A percentile compares a stretch with the other conserved stretches of the same genome.
These are phyloP conservation scores for Cystofilobasidium macerans DNA, from an alignment of 768 basidiomycete species.

Conservation along the genomic window DNA sequence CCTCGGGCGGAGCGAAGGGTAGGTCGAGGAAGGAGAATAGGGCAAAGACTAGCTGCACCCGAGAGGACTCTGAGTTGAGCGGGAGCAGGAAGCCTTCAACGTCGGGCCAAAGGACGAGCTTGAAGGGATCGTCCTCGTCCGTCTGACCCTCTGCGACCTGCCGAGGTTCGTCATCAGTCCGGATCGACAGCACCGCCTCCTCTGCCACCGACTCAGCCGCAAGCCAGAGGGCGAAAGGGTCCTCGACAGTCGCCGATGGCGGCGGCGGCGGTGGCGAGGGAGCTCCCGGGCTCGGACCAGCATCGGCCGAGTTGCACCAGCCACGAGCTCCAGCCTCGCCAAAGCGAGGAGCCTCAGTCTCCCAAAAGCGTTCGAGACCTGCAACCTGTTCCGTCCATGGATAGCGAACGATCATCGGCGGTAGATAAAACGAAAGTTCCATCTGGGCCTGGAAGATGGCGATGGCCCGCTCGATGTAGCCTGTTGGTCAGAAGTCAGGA, in stretches of 20 bases:
- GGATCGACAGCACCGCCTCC: not conserved
- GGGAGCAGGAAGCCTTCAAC: slow-evolving; percentile 37
- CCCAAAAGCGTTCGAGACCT: slow-evolving; percentile 40
- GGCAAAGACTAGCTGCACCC: slow-evolving; percentile 38
- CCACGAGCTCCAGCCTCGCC: slow-evolving; percentile 37
- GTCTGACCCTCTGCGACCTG: slow-evolving; percentile 28
- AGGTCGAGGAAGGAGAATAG: slow-evolving; percentile 40
- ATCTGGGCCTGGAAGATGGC: slow-evolving; percentile 40
- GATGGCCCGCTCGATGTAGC: slow-evolving; percentile 38
- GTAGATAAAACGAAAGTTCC: slow-evolving; percentile 34
- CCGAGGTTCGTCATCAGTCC: slow-evolving; percentile 27
- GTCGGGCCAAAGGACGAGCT: slow-evolving; percentile 39
- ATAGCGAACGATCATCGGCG: slow-evolving; percentile 15
- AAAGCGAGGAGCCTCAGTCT: slow-evolving; percentile 37
- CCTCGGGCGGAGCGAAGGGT: slow-evolving; percentile 37
- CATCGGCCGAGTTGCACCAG: slow-evolving; percentile 31
- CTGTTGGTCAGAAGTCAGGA: slow-evolving; percentile 25
- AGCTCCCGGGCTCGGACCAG: slow-evolving; percentile 9
- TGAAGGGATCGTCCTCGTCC: slow-evolving; percentile 40
- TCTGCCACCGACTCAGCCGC: not conserved
- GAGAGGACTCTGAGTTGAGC: slow-evolving; percentile 32
- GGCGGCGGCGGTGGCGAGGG: not conserved
- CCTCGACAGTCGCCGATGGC: not conserved
- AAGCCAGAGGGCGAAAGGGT: slow-evolving; percentile 1
- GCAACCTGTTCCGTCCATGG: slow-evolving; percentile 27